Evolutionary conservation across 768 basidiomycete species (phyloP).

Genomic region (Floccularia luteovirens): DNA sequence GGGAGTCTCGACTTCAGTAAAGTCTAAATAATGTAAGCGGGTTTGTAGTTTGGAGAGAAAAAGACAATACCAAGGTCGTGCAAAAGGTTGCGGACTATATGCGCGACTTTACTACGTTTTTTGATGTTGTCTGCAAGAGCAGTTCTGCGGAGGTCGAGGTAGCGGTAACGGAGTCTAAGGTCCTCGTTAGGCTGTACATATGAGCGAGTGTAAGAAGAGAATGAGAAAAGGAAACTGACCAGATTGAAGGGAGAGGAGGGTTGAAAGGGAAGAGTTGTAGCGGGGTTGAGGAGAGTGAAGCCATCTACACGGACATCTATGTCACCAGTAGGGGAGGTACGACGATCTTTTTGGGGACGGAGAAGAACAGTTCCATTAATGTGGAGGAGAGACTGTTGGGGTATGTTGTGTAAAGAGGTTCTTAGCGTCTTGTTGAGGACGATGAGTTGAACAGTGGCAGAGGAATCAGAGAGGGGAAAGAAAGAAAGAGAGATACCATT

Average conservation of each 20-base stretch:
- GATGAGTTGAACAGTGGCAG: slow-evolving; percentile 75
- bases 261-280: slow-evolving; percentile 71
- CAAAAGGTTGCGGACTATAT: slow-evolving; percentile 64
- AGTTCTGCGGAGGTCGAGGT: slow-evolving; percentile 81
- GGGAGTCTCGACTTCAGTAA: slow-evolving; percentile 92
- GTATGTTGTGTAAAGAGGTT: slow-evolving; percentile 47
- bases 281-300: slow-evolving; percentile 76
- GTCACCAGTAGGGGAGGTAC: slow-evolving; percentile 58
- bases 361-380: slow-evolving; percentile 66
- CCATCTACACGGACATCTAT: slow-evolving; percentile 74
- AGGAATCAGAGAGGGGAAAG: slow-evolving; percentile 77
- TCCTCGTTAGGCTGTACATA: slow-evolving; percentile 72
- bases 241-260: slow-evolving; percentile 72
- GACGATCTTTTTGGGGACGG: slow-evolving; percentile 56
- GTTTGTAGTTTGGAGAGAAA: background rate
- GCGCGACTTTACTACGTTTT: slow-evolving; percentile 77
- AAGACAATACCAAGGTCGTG: slow-evolving; percentile 54
- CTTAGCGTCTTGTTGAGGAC: slow-evolving; percentile 27
- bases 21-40: slow-evolving; percentile 52
- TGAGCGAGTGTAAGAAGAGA: slow-evolving; percentile 6
- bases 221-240: slow-evolving; percentile 37
- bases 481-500: slow-evolving; percentile 73
- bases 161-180: slow-evolving; percentile 75
- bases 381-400: slow-evolving; percentile 73
- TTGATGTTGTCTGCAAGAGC: slow-evolving; percentile 72